A percentile compares a stretch with the other conserved stretches of the same genome.
Evolutionary conservation across 2,329 filamentous ascomycete species (phyloP).

Genomic region (Stagonosporopsis rhizophila): DNA sequence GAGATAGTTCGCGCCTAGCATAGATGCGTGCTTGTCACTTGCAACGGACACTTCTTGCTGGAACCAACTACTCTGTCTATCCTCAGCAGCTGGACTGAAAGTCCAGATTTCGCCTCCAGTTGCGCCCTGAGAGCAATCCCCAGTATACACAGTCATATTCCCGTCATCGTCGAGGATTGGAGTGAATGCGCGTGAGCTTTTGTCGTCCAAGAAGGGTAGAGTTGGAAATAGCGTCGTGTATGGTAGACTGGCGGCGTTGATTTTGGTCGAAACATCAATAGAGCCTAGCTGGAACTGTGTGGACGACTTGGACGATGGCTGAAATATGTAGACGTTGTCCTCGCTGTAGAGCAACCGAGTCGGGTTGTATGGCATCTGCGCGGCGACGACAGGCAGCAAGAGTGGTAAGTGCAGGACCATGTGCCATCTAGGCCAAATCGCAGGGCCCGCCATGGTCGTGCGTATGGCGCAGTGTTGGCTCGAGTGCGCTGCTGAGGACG

Average conservation of each 20-base stretch:
- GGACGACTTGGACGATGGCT: conserved; percentile 58
- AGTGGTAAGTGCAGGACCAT: conserved; percentile 12
- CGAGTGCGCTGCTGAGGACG: conserved; percentile 20
- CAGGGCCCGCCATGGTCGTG: conserved; percentile 4
- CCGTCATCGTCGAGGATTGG: conserved; percentile 72
- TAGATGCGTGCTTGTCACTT: conserved; percentile 43
- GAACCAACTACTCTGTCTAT: conserved; percentile 61
- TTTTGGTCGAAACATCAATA: conserved; percentile 67
- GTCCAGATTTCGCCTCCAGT: conserved; percentile 69
- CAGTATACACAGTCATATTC: conserved; percentile 75
- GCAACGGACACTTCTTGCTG: conserved; percentile 50
- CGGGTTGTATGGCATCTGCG: conserved; percentile 75
- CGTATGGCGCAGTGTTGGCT: conserved; percentile 12
- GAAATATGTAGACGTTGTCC: conserved; percentile 74
- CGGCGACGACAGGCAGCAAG: conserved; percentile 25
- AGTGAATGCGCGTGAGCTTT: conserved; percentile 66
- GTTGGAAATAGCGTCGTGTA: conserved; percentile 60
- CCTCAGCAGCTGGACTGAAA: conserved; percentile 60
- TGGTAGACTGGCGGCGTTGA: conserved; percentile 57
- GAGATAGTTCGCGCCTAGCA: conserved; percentile 63
- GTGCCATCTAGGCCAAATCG: conserved; percentile 6
- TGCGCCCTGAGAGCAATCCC: conserved; percentile 68
- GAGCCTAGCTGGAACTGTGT: conserved; percentile 64
- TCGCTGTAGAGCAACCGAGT: conserved; percentile 71
- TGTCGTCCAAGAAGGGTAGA: conserved; percentile 68